These are phyloP conservation scores for Cyberlindnera petersonii DNA, from an alignment of 805 yeast species.

Conservation along the genomic window DNA sequence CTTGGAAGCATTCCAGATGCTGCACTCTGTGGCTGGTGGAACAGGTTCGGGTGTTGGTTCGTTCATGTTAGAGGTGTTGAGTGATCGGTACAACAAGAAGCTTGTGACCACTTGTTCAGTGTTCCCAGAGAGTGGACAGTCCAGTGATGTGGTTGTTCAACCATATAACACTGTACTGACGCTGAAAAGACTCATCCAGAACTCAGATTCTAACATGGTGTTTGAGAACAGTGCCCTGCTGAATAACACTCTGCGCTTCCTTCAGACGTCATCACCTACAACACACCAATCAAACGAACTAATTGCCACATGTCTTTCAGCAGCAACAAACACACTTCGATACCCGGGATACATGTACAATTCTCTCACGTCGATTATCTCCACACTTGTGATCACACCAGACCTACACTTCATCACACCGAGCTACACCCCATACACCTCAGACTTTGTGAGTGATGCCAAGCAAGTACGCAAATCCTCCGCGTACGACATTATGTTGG, in stretches of 20 bases:
- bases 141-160: conserved; percentile 96
- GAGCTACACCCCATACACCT: conserved; percentile 71
- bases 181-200: conserved; percentile 73
- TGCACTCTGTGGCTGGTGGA: conserved; percentile 97
- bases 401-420: conserved; percentile 72
- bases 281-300: conserved; percentile 79
- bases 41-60: conserved; percentile 98
- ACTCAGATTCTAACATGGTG: conserved; percentile 83
- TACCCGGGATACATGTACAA: conserved; percentile 91
- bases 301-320: conserved; percentile 79
- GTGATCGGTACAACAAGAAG: conserved; percentile 81
- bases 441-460: conserved; percentile 59
- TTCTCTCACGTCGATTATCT: conserved; percentile 73
- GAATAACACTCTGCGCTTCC: conserved; percentile 61
- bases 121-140: conserved; percentile 73
- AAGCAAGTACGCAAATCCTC: conserved; percentile 64
- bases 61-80: conserved; percentile 65
- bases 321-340: conserved; percentile 80
- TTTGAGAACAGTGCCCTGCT: conserved; percentile 86
- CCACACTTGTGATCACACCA: conserved; percentile 83
- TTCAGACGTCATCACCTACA: conserved; percentile 56
- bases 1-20: conserved; percentile 81
- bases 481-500: conserved; percentile 81
- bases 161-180: conserved; percentile 91
- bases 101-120: conserved; percentile 81